Evolutionary conservation across 1,284 basidiomycete species (phyloP).

Genomic region (Melampsora larici-populina): DNA sequence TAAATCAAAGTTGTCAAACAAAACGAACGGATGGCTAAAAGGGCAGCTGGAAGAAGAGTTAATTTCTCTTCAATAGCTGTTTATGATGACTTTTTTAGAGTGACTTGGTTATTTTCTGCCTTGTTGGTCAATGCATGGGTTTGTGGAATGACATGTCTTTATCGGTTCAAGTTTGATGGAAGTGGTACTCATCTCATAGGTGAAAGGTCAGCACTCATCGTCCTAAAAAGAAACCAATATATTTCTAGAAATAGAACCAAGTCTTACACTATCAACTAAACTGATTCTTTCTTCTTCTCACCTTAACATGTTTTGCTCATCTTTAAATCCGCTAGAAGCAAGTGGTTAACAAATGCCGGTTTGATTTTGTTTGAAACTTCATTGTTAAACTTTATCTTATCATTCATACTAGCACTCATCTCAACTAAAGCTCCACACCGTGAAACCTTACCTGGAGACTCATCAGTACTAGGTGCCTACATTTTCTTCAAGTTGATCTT

Average conservation of each 20-base stretch:
- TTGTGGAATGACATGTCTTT: not conserved
- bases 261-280: not conserved
- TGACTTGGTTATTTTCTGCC: not conserved
- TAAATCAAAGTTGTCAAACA: not conserved
- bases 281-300: not conserved
- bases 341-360: not conserved
- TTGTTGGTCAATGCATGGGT: not conserved
- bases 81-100: not conserved
- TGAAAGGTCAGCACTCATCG: not conserved
- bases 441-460: not conserved
- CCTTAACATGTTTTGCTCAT: not conserved
- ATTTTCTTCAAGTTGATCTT: not conserved
- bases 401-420: not conserved
- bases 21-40: not conserved
- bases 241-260: too few species aligned
- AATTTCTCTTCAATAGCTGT: not conserved
- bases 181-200: not conserved
- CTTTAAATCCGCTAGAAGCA: not conserved
- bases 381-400: not conserved
- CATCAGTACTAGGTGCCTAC: not conserved
- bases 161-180: not conserved
- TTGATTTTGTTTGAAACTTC: not conserved
- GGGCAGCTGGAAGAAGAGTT: not conserved
- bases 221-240: not conserved
- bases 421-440: not conserved